These are phyloP conservation scores for Pichia heedii DNA, from an alignment of 805 yeast genomes.

Conservation along the genomic window DNA sequence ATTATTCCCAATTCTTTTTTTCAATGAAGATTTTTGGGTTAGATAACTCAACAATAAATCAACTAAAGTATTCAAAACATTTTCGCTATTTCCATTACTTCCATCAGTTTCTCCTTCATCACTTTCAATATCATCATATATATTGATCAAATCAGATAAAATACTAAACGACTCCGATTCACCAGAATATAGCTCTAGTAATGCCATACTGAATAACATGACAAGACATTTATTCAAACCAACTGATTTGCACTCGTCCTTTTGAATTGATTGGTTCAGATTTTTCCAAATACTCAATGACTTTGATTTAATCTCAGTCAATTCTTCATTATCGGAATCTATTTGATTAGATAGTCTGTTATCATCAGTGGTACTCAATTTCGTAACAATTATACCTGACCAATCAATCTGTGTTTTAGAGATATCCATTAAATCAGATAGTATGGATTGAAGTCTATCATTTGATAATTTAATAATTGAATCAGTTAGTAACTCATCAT, in stretches of 20 bases:
- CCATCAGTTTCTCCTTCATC: not conserved
- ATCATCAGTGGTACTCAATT: slow-evolving; percentile 36
- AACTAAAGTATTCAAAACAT: slow-evolving; percentile 19
- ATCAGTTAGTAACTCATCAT: not conserved
- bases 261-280: slow-evolving; percentile 24
- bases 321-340: slow-evolving; percentile 30
- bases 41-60: slow-evolving; percentile 52
- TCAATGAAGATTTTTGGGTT: slow-evolving; percentile 47
- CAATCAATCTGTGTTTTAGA: slow-evolving; percentile 9
- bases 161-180: slow-evolving; percentile 69
- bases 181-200: slow-evolving; percentile 70
- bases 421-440: slow-evolving; percentile 31
- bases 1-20: slow-evolving; percentile 47
- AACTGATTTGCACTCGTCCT: slow-evolving; percentile 18
- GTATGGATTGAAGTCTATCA: slow-evolving; percentile 60
- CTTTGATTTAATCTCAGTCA: slow-evolving; percentile 41
- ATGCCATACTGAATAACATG: slow-evolving; percentile 63
- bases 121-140: slow-evolving; percentile 37
- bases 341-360: not conserved
- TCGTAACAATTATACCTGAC: slow-evolving; percentile 11
- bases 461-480: slow-evolving; percentile 25
- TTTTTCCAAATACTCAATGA: slow-evolving; percentile 3
- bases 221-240: slow-evolving; percentile 47
- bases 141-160: slow-evolving; percentile 59
- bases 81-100: not conserved